These are phyloP conservation scores for Pseudophaeomoniella oleicola DNA, from an alignment of 2,329 filamentous ascomycete species.

Conservation along the genomic window DNA sequence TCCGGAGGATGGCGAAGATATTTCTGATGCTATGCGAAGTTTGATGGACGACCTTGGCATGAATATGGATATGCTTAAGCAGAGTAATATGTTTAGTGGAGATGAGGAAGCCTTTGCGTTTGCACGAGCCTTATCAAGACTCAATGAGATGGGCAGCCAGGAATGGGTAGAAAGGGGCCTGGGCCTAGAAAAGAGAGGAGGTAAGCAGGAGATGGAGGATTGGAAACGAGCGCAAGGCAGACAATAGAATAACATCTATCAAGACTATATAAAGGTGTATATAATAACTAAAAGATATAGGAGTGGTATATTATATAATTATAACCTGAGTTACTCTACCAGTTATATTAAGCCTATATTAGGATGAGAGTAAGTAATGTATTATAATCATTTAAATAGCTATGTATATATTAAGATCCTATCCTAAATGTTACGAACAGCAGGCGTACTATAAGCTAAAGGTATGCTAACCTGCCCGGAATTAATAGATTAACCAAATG, in stretches of 20 bases:
- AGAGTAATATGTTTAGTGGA: conserved; percentile 74
- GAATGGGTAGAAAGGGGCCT: conserved; percentile 83
- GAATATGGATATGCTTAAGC: conserved; percentile 73
- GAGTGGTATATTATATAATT: conserved; percentile 1
- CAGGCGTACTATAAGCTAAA: no score
- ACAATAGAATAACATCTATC: no score
- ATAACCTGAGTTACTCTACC: conserved; percentile 1
- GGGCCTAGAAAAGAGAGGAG: conserved; percentile 28
- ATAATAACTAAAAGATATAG: background rate
- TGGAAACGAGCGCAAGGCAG: conserved; percentile 36
- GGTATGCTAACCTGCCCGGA: no score
- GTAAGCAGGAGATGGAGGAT: conserved; percentile 29
- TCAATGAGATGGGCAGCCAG: conserved; percentile 84
- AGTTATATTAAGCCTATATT: no score
- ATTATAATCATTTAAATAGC: background rate
- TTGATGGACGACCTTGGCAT: conserved; percentile 80
- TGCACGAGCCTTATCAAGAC: conserved; percentile 66
- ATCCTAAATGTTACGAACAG: no score
- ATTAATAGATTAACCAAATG: no score
- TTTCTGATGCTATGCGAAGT: conserved; percentile 58
- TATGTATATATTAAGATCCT: background rate
- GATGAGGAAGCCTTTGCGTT: conserved; percentile 97
- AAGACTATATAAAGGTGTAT: background rate
- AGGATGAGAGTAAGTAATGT: conserved; percentile 2
- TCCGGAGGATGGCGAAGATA: conserved; percentile 31